Evolutionary conservation across 345 rosid species (phyloP).

Genomic region (Pistacia atlantica): DNA sequence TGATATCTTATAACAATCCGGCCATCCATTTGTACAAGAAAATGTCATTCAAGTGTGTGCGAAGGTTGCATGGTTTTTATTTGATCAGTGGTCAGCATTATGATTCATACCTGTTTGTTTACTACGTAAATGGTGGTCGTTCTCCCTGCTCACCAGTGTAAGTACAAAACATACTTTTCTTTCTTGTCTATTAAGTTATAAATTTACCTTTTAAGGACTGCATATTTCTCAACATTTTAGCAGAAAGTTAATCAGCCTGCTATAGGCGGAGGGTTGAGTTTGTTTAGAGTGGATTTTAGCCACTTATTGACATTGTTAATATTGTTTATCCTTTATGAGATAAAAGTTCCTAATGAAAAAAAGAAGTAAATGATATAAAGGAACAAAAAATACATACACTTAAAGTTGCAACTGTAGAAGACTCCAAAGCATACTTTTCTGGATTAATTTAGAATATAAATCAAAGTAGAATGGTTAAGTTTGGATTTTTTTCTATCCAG

Average conservation of each 20-base stretch:
- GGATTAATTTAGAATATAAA: not conserved
- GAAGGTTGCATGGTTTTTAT: slow-evolving; percentile 73
- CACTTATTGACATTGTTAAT: not conserved
- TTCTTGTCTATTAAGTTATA: slow-evolving; percentile 16
- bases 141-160: slow-evolving; percentile 92
- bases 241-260: not conserved
- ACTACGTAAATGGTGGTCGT: slow-evolving; percentile 77
- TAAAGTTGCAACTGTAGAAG: not conserved
- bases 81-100: slow-evolving; percentile 76
- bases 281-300: not conserved
- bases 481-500: not conserved
- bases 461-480: not conserved
- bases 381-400: not conserved
- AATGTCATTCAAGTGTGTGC: slow-evolving; percentile 84
- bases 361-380: not conserved
- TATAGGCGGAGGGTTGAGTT: not conserved
- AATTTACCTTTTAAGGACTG: not conserved
- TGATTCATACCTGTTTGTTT: slow-evolving; percentile 83
- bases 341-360: not conserved
- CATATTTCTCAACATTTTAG: not conserved
- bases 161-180: slow-evolving; percentile 35
- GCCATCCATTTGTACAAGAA: slow-evolving; percentile 86
- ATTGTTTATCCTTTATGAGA: not conserved
- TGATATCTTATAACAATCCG: slow-evolving; percentile 82
- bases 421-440: not conserved